Base-by-base conservation (phyloP, 2,329 filamentous ascomycete genomes). In the Thelonectria discophora region DNA sequence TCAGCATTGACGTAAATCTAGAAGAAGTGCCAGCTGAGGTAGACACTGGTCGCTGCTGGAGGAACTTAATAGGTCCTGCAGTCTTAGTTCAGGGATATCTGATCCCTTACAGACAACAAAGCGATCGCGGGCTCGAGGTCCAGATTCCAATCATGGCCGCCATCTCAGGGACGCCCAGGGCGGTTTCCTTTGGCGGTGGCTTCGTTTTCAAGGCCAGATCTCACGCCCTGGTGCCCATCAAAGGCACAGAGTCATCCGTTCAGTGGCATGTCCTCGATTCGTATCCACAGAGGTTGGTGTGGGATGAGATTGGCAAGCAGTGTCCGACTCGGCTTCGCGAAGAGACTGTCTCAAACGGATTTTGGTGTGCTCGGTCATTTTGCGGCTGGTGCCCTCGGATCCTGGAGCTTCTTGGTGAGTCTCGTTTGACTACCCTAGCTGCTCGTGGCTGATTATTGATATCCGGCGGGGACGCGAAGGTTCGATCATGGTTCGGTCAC, bases 151-250 rank as follows among this genome's bases (percentile, higher is more conserved):
- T 45, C 7, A 57, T 57, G 55, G 55, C 55, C 3, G n/a, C n/a
- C 21, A 34, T 57, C 5, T n/a, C 20, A 3, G 55, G 27, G 8
- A 34, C 39, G 5, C 39, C 55, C 10, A 30, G 50, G 12, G 46
- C 55, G 13, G 55, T 57, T 1, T 43, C 55, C 3, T 51, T 57
- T 15, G 24, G 21, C 34, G 47, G 39, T n/a, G 46, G 55, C 1
- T 57, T 57, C 27, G 55, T 57, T n/a, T 57, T 57, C 24, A 57
- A 50, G 46, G 20, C 17, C 34, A 57, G 55, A 51, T 43, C 21
- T 17, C n/a, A 27, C 17, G 55, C 55, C 6, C 45, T 57, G 5
- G 55, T 57, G 5, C 55, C 46, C 27, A 42, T 37, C 15, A 13
- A 43, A 21, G 5, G 42, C 2, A 12, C 43, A 6, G 55, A 34